Evolutionary conservation across 768 basidiomycete species (phyloP), one percentile per base, ranked within the genome.

Genomic region (Leccinum subtestaceum): DNA sequence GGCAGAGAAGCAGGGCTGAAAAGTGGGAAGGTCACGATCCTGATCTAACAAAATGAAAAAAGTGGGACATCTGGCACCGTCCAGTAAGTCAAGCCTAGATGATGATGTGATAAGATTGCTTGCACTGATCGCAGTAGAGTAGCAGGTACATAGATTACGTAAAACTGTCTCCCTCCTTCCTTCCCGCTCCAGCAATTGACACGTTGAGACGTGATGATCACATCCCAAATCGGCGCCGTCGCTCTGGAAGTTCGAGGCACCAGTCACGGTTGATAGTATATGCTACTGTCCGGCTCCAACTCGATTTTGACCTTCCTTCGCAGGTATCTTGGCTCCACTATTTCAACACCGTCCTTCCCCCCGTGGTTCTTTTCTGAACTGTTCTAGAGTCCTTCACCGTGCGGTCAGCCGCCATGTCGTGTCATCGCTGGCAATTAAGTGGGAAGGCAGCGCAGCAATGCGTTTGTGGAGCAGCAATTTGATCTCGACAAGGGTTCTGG

Each of bases 281-380:
- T n/a, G 25, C 23, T 10, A 29, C 23, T 17, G 21, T 9, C 45
- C 48, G 5, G 36, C 13, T 25, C 23, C 47, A 6, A 27, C 36
- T 15, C 27, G 11, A 46, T 12, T 21, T n/a, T n/a, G 31, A 40
- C 34, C 23, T 15, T 53, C 27, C 34, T 45, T 13, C 45, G 55
- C 59, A 49, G 63, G 43, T n/a, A 48, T 52, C 56, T 46, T 45
- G n/a, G 19, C 5, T 23, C 11, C 31, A 8, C 19, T 32, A 8
- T 4, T 40, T 34, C 45, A 36, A 25, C 50, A 31, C 50, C 34
- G 21, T 21, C 21, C 23, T 25, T 47, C 8, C 19, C 19, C 46
- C 10, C 53, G 43, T 9, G 15, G 48, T 51, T 29, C 21, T 52
- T 59, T 59, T 56, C 64, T 54, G 64, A 47, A 36, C 11, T 10